Evolutionary conservation across 768 basidiomycete species (phyloP), one percentile per base, ranked within the genome.

Genomic region (Tubosaeta sp.): DNA sequence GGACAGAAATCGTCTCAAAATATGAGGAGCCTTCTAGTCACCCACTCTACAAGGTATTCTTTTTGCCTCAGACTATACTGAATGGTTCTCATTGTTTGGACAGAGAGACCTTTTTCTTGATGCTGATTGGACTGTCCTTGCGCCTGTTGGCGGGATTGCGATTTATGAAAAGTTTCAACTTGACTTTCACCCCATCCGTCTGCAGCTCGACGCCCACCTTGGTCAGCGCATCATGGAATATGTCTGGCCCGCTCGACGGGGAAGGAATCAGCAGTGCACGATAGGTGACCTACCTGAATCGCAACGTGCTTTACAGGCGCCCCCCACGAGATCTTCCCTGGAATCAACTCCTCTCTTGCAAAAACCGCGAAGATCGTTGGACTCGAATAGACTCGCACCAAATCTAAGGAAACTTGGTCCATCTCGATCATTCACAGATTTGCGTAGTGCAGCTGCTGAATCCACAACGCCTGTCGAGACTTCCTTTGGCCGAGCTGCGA

Each of bases 61-160:
- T 27, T 24, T 22, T 13, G 22, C 19, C 41, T 16, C 21, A 46
- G 2, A 14, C 22, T n/a, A 18, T 7, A 25, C 16, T 48, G 36
- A 52, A 36, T 44, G 12, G 16, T 40, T 50, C 34, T 58, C 40
- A 62, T 13, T 30, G 29, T 41, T 47, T 16, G 51, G 31, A 58
- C 56, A 90, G 86, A 75, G 76, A 52, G 82, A 85, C 14, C 67
- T 91, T 21, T 94, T 95, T 66, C 74, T 86, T 18, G 72, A 83
- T 1, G 86, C 85, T 2, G 80, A 83, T 49, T 95, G 93, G 94
- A 82, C 77, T 4, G 79, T 89, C 22, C 73, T 92, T n/a, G 81
- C 92, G 1, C 90, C 93, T 14, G 93, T 97, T 21, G 94, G 93
- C 18, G 94, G 94, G 12, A 96, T 98, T 57, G 81, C 86, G 2